Percentiles rank a stretch among this genome's conserved stretches.
Evolutionary conservation across 495 filamentous ascomycete genomes (phyloP).

Genomic region (Talaromyces nanjingensis): DNA sequence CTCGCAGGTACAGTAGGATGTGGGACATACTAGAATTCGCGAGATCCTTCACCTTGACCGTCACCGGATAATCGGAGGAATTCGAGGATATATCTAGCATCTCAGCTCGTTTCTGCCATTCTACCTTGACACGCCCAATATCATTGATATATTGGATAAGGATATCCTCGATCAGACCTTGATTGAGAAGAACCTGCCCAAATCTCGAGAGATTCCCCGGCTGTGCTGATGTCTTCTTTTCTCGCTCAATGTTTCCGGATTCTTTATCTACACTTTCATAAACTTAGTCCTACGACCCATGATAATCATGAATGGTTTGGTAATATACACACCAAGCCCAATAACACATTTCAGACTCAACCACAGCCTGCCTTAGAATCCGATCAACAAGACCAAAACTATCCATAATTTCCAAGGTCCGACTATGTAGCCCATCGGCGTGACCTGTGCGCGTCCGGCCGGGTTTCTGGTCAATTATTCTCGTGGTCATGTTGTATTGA

Average conservation of each 20-base stretch:
- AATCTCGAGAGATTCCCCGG: constrained; percentile 8
- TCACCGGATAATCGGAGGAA: constrained; percentile 9
- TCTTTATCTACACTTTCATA: background rate
- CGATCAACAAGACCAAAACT: constrained; percentile 58
- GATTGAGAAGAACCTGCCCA: constrained; percentile 13
- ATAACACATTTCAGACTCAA: constrained; percentile 50
- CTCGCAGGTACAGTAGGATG: background rate
- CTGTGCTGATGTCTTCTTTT: background rate
- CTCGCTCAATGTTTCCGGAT: background rate
- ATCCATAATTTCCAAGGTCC: constrained; percentile 65
- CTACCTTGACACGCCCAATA: constrained; percentile 3
- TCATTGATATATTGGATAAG: constrained; percentile 10
- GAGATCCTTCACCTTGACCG: background rate
- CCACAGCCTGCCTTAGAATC: constrained; percentile 53
- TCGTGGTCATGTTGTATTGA: constrained; percentile 37
- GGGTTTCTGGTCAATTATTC: constrained; percentile 50
- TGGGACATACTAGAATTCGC: background rate
- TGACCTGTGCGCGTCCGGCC: constrained; percentile 48
- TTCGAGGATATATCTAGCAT: background rate
- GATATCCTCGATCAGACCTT: constrained; percentile 14
- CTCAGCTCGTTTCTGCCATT: constrained; percentile 7
- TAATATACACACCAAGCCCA: constrained; percentile 25
- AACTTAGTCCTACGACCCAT: background rate
- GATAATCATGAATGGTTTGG: background rate
- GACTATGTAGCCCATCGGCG: constrained; percentile 65